Base-by-base conservation (phyloP, 345 rosid genomes). In the Bretschneidera sinensis region DNA sequence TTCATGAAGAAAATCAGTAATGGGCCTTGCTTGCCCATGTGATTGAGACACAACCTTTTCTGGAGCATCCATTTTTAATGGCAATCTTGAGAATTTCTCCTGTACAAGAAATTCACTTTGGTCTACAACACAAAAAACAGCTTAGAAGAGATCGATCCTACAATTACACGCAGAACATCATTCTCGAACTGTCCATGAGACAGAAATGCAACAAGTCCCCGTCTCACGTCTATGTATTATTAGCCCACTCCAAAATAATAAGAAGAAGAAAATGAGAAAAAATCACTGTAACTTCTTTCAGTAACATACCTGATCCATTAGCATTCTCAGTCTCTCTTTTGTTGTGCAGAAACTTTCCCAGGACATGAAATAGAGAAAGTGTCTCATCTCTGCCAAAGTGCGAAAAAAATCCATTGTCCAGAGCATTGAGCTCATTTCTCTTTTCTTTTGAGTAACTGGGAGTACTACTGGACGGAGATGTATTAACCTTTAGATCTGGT, bases 301-400 rank as follows among this genome's bases (percentile, higher is more conserved):
- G 34, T 2, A 35, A 70, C 65, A 52, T 81, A 92, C 97, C 94
- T 33, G 59, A 58, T 47, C 28, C 65, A 51, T 9, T 57, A 21
- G 66, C 60, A 68, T 28, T 72, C 66, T 76, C 84, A 63, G 73
- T 50, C 66, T 84, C 97, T 79, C 99, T 86, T 77, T 94, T 90
- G 79, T 86, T 88, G 78, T 94, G 96, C 64, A 94, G 83, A 76
- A 90, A 94, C 74, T 94, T 94, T 71, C 99, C 99, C 69, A 94
- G 79, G 33, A 95, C 99, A 65, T 94, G 97, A 76, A 94, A 94
- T 69, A 94, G 83, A 16, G 88, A 79, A 24, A 90, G 86, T 0
- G 92, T 84, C 74, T 85, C 95, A 72, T 94, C 96, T 74, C 85
- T 81, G 53, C 91, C 89, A 72, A 83, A 83, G 10, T 76, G 78